These are phyloP conservation scores for Pseudogymnoascus sp. DNA, from an alignment of 2,329 filamentous ascomycete species.

Conservation along the genomic window DNA sequence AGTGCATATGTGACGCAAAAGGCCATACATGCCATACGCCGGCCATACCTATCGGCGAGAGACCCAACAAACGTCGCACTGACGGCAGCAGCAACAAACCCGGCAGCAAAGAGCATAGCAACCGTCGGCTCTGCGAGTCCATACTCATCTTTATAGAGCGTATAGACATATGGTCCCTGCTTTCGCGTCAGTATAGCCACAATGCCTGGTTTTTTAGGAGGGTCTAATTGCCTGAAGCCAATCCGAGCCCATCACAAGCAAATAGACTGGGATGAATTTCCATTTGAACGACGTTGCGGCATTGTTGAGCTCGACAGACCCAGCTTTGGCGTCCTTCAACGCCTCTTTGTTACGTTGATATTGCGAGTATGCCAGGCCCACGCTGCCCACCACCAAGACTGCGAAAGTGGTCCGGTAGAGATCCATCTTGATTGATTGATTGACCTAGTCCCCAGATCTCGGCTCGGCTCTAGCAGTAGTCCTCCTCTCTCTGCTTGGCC, in stretches of 20 bases:
- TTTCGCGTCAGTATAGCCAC: conserved; percentile 40
- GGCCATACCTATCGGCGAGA: conserved; percentile 28
- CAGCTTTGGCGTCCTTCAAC: neutral
- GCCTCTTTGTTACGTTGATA: neutral
- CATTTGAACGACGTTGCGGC: conserved; percentile 22
- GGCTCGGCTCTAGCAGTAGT: neutral
- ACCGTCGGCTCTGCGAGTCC: conserved; percentile 23
- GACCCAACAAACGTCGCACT: conserved; percentile 26
- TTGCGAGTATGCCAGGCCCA: neutral
- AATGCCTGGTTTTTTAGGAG: neutral
- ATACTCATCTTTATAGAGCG: conserved; percentile 27
- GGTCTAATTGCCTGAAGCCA: conserved; percentile 38
- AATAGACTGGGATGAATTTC: conserved; percentile 36
- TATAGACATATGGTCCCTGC: conserved; percentile 26
- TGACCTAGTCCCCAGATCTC: neutral
- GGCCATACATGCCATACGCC: conserved; percentile 42
- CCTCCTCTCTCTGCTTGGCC: neutral
- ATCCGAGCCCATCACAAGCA: conserved; percentile 41
- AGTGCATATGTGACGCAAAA: conserved; percentile 46
- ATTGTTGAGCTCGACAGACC: neutral
- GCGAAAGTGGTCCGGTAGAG: conserved; percentile 1
- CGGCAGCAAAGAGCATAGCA: conserved; percentile 25
- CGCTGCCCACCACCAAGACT: neutral
- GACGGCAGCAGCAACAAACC: conserved; percentile 26
- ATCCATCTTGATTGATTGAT: neutral